Evolutionary conservation across 331 rosid species (phyloP).

Genomic region (Quercus phellos): DNA sequence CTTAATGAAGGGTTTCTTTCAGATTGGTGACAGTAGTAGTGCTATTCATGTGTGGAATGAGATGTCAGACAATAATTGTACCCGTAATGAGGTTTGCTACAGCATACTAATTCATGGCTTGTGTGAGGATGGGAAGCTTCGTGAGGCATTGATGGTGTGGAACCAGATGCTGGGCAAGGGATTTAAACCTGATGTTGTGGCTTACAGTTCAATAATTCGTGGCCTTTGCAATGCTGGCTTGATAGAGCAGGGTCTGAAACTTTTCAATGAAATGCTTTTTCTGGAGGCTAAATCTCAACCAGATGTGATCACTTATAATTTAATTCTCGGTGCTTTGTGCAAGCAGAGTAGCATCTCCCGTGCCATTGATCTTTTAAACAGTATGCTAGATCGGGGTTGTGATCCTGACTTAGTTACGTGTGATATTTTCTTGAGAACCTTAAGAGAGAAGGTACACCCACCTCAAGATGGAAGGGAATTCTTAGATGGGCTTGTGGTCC

Average conservation of each 20-base stretch:
- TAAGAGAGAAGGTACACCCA: conserved; percentile 57
- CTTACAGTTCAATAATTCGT: conserved; percentile 88
- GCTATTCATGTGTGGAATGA: conserved; percentile 84
- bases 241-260: conserved; percentile 73
- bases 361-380: conserved; percentile 63
- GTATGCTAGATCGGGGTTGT: conserved; percentile 72
- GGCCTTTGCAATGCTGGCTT: conserved; percentile 70
- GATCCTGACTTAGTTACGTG: conserved; percentile 80
- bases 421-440: conserved; percentile 60
- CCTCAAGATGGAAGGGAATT: conserved; percentile 84
- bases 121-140: conserved; percentile 65
- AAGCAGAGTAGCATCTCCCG: conserved; percentile 49
- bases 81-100: conserved; percentile 55
- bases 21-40: conserved; percentile 46
- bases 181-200: conserved; percentile 75
- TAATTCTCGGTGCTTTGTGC: conserved; percentile 67
- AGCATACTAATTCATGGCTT: conserved; percentile 74
- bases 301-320: conserved; percentile 74
- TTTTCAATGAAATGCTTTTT: conserved; percentile 81
- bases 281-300: conserved; percentile 58
- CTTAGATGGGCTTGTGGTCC: conserved; percentile 75
- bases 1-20: conserved; percentile 74
- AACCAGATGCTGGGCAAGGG: conserved; percentile 75
- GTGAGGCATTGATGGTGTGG: conserved; percentile 81
- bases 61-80: conserved; percentile 38